Conservation (phyloP, 805 yeast species). For the Ascoidea tarda region DNA sequence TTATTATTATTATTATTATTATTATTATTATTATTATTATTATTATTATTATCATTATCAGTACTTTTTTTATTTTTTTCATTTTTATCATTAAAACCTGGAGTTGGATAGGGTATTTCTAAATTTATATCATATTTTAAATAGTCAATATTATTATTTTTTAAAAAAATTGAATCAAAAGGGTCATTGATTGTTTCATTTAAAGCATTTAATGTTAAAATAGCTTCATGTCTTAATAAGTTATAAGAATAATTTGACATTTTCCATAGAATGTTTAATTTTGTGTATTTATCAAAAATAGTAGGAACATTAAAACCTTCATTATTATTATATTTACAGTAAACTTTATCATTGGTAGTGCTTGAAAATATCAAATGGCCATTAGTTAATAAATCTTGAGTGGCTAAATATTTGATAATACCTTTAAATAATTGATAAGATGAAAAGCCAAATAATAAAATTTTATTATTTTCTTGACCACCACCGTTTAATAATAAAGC, state of each 20-base stretch:
- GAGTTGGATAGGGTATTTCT: constrained; percentile 35
- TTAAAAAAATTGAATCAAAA: constrained; percentile 64
- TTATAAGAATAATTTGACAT: constrained; percentile 58
- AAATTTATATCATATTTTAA: constrained; percentile 51
- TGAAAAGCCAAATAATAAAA: constrained; percentile 76
- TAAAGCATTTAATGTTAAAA: constrained; percentile 49
- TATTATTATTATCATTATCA: constrained; percentile 51
- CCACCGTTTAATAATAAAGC: constrained; percentile 78
- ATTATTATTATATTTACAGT: constrained; percentile 26
- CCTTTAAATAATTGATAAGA: constrained; percentile 91
- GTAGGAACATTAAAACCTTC: constrained; percentile 65
- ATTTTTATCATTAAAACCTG: constrained; percentile 21
- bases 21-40: constrained; percentile 43
- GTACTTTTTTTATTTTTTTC: constrained; percentile 62
- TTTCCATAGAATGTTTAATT: constrained; percentile 69
- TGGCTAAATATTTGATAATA: constrained; percentile 66
- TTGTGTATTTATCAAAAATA: constrained; percentile 60
- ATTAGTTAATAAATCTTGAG: constrained; percentile 48
- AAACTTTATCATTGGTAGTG: constrained; percentile 12
- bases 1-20: constrained; percentile 40
- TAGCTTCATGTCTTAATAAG: constrained; percentile 49
- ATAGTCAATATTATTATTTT: constrained; percentile 31
- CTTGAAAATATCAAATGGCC: constrained; percentile 64
- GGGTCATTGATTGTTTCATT: constrained; percentile 67
- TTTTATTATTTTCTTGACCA: constrained; percentile 58